Conservation (phyloP, 495 filamentous ascomycete species). For the Hypoxylon trugodes region DNA sequence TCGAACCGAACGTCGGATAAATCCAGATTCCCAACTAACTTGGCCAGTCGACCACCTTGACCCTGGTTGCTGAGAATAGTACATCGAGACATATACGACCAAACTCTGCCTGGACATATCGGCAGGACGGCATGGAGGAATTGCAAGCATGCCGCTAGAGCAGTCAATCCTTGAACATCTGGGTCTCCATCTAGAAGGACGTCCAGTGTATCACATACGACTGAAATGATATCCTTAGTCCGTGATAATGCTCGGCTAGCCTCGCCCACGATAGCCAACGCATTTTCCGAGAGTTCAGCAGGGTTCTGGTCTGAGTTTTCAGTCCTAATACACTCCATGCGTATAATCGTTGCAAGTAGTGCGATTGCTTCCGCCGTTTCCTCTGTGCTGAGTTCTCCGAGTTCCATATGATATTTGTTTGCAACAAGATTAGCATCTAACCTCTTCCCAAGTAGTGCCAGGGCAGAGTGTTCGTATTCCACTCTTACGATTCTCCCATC, state of each 20-base stretch:
- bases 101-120: slow-evolving; percentile 81
- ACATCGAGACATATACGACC: slow-evolving; percentile 86
- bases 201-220: slow-evolving; percentile 88
- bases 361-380: slow-evolving; percentile 54
- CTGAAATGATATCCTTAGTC: slow-evolving; percentile 78
- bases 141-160: slow-evolving; percentile 76
- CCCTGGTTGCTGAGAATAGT: slow-evolving; percentile 76
- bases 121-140: slow-evolving; percentile 76
- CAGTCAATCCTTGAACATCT: slow-evolving; percentile 63
- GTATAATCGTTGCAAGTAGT: slow-evolving; percentile 53
- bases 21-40: slow-evolving; percentile 78
- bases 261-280: slow-evolving; percentile 66
- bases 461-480: slow-evolving; percentile 76
- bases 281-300: slow-evolving; percentile 45
- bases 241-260: slow-evolving; percentile 76
- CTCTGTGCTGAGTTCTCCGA: slow-evolving; percentile 46
- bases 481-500: slow-evolving; percentile 62
- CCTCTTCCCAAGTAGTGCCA: slow-evolving; percentile 79
- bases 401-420: slow-evolving; percentile 44
- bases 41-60: slow-evolving; percentile 74
- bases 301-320: slow-evolving; percentile 28
- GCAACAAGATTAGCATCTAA: slow-evolving; percentile 63
- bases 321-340: slow-evolving; percentile 46
- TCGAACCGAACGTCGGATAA: slow-evolving; percentile 77
- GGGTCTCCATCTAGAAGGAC: slow-evolving; percentile 66